Evolutionary conservation across 176 grass and related monocot genomes (phyloP).

Genomic region (Melocanna baccifera): DNA sequence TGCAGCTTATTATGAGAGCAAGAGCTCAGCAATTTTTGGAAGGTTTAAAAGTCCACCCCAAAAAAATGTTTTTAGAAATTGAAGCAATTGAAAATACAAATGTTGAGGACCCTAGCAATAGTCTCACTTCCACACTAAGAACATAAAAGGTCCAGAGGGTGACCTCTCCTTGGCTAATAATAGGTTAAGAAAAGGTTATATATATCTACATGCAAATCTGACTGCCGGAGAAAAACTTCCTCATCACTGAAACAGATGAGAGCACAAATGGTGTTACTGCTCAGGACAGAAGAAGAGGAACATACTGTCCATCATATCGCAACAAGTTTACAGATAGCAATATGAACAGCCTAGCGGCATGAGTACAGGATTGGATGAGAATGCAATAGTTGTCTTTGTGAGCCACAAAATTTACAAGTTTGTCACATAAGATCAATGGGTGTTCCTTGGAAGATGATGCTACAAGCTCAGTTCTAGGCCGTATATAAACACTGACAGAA

Average conservation of each 20-base stretch:
- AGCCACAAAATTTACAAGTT: neutral
- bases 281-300: neutral
- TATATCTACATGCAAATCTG: neutral
- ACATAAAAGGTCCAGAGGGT: neutral
- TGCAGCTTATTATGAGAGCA: neutral
- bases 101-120: neutral
- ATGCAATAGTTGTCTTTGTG: neutral
- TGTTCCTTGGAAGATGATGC: constrained; percentile 10
- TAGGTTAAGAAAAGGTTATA: neutral
- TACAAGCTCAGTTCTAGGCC: neutral
- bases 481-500: neutral
- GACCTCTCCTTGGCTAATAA: neutral
- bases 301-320: neutral
- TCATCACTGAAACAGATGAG: neutral
- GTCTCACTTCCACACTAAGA: neutral
- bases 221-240: neutral
- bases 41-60: neutral
- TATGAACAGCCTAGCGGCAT: neutral
- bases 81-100: neutral
- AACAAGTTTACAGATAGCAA: neutral
- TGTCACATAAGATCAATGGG: constrained; percentile 5
- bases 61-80: neutral
- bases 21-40: neutral
- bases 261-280: neutral
- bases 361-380: neutral